These are phyloP conservation scores for Penicillium sp. DNA, from an alignment of 2,329 filamentous ascomycete genomes.

Conservation along the genomic window DNA sequence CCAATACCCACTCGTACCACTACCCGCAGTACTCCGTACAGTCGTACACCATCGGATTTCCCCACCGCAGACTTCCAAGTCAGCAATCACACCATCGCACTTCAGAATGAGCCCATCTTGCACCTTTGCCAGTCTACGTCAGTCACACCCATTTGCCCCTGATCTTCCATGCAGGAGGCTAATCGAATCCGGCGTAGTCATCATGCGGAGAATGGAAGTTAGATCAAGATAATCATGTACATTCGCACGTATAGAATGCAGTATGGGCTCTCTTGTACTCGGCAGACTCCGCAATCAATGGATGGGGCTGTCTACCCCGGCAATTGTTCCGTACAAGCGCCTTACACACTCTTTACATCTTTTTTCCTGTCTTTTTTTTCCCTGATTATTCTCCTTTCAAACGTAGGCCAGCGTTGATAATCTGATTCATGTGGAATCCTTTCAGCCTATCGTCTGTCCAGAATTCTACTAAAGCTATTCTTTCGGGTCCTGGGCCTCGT, in stretches of 20 bases:
- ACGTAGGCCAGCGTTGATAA: background rate
- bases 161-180: constrained; percentile 28
- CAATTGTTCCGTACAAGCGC: constrained; percentile 2
- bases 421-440: background rate
- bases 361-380: background rate
- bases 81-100: constrained; percentile 31
- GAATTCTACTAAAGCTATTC: background rate
- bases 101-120: constrained; percentile 23
- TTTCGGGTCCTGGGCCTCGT: background rate
- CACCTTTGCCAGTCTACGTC: constrained; percentile 25
- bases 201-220: constrained; percentile 3
- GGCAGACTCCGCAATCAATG: background rate
- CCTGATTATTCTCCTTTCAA: background rate
- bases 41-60: background rate
- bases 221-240: too few relatives aligned
- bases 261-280: background rate
- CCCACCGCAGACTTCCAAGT: background rate
- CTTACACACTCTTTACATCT: background rate
- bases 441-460: background rate
- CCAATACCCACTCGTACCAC: background rate
- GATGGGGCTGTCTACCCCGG: background rate
- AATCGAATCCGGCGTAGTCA: constrained; percentile 15
- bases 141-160: constrained; percentile 23
- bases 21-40: background rate
- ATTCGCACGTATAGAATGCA: background rate